Conservation (phyloP, 768 basidiomycete species). For the Dacryopinax primogenitus region DNA sequence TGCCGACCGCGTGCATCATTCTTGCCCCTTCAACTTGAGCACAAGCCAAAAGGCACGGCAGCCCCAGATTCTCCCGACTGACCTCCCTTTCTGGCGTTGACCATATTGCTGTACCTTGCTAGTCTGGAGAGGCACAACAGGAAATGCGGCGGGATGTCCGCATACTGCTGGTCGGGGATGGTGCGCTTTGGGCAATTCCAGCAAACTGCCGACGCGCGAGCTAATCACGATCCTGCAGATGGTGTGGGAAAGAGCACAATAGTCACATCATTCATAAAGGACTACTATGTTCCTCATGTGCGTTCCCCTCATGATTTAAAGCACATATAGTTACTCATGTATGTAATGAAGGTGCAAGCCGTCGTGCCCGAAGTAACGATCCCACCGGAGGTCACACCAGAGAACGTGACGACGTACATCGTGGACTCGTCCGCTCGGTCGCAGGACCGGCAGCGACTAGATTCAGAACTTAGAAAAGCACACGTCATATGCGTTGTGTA, state of each 20-base stretch:
- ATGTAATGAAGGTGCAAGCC: conserved; percentile 61
- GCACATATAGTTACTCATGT: not conserved
- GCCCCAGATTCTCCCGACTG: not conserved
- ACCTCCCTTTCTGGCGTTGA: not conserved
- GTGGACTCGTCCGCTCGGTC: conserved; percentile 91
- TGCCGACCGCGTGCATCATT: not conserved
- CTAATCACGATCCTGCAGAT: conserved; percentile 38
- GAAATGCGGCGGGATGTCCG: conserved; percentile 83
- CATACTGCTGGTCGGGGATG: conserved; percentile 87
- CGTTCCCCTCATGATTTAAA: conserved; percentile 9
- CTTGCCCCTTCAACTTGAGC: not conserved
- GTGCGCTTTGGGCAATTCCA: conserved; percentile 33
- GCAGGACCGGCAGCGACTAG: conserved; percentile 75
- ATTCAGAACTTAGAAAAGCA: conserved; percentile 90
- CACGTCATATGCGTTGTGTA: conserved; percentile 98
- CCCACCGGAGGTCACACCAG: conserved; percentile 91
- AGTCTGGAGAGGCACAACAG: not conserved
- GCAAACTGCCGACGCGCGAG: conserved; percentile 11
- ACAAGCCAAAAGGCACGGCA: not conserved
- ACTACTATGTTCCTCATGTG: conserved; percentile 83
- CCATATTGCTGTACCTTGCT: not conserved
- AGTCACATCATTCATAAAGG: conserved; percentile 92
- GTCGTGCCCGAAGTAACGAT: conserved; percentile 96
- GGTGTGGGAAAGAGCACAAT: conserved; percentile 97
- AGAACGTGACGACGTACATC: conserved; percentile 95